Conservation (phyloP, 2,329 filamentous ascomycete genomes). For the Lachnellula subtilissima region DNA sequence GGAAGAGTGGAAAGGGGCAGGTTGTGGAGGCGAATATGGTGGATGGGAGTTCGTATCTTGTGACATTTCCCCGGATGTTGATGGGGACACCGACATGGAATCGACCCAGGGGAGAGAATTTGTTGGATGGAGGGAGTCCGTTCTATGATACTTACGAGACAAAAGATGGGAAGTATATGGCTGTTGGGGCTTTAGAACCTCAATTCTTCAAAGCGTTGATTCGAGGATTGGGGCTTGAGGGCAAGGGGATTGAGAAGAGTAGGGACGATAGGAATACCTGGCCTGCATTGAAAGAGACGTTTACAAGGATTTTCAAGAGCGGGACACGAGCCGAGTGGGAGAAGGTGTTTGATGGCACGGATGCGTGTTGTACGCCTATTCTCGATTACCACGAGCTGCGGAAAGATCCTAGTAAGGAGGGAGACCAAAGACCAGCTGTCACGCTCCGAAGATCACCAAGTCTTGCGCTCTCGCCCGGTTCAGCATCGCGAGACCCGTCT, state of each 20-base stretch:
- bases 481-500: slow-evolving; percentile 33
- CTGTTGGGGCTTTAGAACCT: slow-evolving; percentile 86
- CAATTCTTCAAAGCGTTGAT: slow-evolving; percentile 73
- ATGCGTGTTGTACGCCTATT: slow-evolving; percentile 90
- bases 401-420: slow-evolving; percentile 42
- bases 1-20: slow-evolving; percentile 65
- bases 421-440: slow-evolving; percentile 68
- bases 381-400: slow-evolving; percentile 71
- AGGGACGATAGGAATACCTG: slow-evolving; percentile 60
- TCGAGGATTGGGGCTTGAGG: slow-evolving; percentile 57
- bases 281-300: slow-evolving; percentile 58
- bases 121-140: slow-evolving; percentile 78
- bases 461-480: slow-evolving; percentile 50
- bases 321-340: slow-evolving; percentile 81
- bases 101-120: slow-evolving; percentile 64
- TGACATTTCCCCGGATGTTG: slow-evolving; percentile 68
- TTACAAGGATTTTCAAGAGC: slow-evolving; percentile 59
- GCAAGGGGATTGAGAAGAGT: slow-evolving; percentile 45
- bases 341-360: slow-evolving; percentile 76
- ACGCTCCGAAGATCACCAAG: slow-evolving; percentile 66
- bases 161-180: slow-evolving; percentile 71
- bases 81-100: slow-evolving; percentile 60
- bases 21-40: slow-evolving; percentile 98
- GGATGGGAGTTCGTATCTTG: slow-evolving; percentile 76
- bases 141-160: slow-evolving; percentile 91